These are phyloP conservation scores for Colletotrichum echinochloae DNA, from an alignment of 2,329 filamentous ascomycete species.

Conservation along the genomic window DNA sequence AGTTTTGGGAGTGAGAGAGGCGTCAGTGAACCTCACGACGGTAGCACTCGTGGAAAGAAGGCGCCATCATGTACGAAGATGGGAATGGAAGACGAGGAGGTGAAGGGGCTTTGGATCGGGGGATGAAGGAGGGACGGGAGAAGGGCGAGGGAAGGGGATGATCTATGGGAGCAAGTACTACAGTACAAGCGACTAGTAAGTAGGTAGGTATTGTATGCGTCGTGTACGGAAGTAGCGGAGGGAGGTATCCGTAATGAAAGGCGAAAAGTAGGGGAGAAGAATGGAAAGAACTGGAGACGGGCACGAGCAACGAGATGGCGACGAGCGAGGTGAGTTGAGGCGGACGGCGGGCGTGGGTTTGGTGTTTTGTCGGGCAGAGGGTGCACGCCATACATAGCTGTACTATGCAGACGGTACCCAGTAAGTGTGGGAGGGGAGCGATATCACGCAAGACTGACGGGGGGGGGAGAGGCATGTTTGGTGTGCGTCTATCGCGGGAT, in stretches of 20 bases:
- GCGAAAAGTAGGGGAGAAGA: slow-evolving; percentile 13
- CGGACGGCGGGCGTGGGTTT: slow-evolving; percentile 22
- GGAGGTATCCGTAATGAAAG: slow-evolving; percentile 35
- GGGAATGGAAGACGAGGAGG: background rate
- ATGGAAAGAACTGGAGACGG: slow-evolving; percentile 23
- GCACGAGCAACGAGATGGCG: background rate
- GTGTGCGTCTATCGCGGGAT: background rate
- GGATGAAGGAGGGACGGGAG: slow-evolving; percentile 5
- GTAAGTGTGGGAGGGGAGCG: slow-evolving; percentile 10
- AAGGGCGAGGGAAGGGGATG: slow-evolving; percentile 18
- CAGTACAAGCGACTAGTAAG: no score
- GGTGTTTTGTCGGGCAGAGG: no score
- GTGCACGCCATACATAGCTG: no score
- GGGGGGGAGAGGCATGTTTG: background rate
- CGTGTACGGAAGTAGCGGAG: slow-evolving; percentile 38
- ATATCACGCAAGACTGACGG: slow-evolving; percentile 24
- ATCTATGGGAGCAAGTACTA: no score
- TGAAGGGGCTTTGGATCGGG: slow-evolving; percentile 18
- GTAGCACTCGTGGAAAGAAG: slow-evolving; percentile 29
- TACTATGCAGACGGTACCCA: background rate
- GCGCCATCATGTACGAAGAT: slow-evolving; percentile 27
- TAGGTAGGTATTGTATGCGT: no score
- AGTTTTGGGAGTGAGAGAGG: background rate
- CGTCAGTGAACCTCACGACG: slow-evolving; percentile 34
- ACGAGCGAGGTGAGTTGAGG: background rate